phyloP scores from a whole-genome alignment of 2,329 filamentous ascomycete genomes.

The Trichoderma koningii region DNA sequence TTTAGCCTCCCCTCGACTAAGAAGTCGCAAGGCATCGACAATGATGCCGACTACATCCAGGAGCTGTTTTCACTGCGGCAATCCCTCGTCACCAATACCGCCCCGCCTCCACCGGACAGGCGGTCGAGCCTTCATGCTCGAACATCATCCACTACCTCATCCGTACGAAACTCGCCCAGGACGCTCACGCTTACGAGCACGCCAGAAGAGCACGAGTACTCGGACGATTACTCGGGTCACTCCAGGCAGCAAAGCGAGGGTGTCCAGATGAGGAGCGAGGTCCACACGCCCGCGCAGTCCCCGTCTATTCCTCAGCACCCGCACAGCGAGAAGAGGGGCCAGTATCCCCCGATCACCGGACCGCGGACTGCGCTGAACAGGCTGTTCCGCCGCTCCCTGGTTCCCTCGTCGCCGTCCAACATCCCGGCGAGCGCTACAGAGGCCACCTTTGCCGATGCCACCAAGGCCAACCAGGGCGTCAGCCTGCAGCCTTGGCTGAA shows the following conservation, averaged over 20 bases:
- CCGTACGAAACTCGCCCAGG: constrained; percentile 17
- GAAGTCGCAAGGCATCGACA: constrained; percentile 31
- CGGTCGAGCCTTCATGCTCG: constrained; percentile 57
- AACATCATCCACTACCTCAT: constrained; percentile 41
- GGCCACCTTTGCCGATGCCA: constrained; percentile 27
- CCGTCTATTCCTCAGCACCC: constrained; percentile 29
- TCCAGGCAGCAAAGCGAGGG: constrained; percentile 38
- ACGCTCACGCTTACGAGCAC: constrained; percentile 31
- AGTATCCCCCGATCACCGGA: constrained; percentile 54
- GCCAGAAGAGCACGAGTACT: constrained; percentile 30
- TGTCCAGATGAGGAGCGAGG: constrained; percentile 33
- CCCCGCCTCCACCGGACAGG: constrained; percentile 52
- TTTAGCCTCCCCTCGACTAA: constrained; percentile 55
- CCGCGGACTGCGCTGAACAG: constrained; percentile 51
- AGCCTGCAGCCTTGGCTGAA: constrained; percentile 45
- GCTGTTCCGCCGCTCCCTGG: constrained; percentile 55
- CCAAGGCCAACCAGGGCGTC: constrained; percentile 29
- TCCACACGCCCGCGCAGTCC: constrained; percentile 34
- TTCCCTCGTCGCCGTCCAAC: constrained; percentile 37
- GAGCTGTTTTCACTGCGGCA: constrained; percentile 49
- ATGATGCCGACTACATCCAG: constrained; percentile 47
- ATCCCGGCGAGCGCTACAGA: constrained; percentile 24
- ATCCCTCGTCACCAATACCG: constrained; percentile 42
- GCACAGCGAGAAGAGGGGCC: constrained; percentile 41
- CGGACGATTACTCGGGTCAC: constrained; percentile 29